A percentile compares a stretch with the other conserved stretches of the same genome.
Evolutionary conservation across 179 eudicot genomes (phyloP).

Genomic region (Drosera spatulata): DNA sequence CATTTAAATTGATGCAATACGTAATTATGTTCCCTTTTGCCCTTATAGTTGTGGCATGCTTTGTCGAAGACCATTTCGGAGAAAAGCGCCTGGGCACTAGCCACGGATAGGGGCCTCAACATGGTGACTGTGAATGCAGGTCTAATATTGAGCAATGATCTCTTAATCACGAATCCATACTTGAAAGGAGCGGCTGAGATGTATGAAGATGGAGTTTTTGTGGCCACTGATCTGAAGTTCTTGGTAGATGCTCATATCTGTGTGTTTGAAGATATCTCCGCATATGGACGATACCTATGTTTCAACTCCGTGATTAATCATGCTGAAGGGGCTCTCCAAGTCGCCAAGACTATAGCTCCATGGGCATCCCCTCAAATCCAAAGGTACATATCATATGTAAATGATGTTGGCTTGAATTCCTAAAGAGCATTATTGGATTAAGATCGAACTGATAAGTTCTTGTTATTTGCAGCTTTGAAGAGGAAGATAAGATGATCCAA

Average conservation of each 20-base stretch:
- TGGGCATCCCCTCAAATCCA: conserved; percentile 21
- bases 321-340: conserved; percentile 27
- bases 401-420: too few relatives aligned
- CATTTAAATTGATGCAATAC: too few relatives aligned
- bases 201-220: conserved; percentile 51
- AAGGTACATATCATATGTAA: conserved; percentile 11
- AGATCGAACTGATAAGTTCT: too few relatives aligned
- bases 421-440: too few relatives aligned
- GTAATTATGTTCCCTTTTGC: too few relatives aligned
- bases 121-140: conserved; percentile 43
- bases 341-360: conserved; percentile 28
- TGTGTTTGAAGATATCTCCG: conserved; percentile 37
- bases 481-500: conserved; percentile 19
- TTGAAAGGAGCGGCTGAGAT: conserved; percentile 64
- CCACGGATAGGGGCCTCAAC: conserved; percentile 44
- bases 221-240: conserved; percentile 32
- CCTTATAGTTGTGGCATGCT: conserved; percentile 35
- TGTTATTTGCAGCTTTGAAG: conserved; percentile 16
- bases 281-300: conserved; percentile 48
- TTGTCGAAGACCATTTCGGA: conserved; percentile 45
- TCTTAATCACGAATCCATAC: conserved; percentile 28
- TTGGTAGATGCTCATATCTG: conserved; percentile 37
- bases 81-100: conserved; percentile 55
- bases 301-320: conserved; percentile 36
- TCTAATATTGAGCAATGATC: conserved; percentile 23